Percentiles rank a stretch among this genome's conserved stretches.
Conservation (phyloP, 495 filamentous ascomycete genomes). For the Lasiosphaeris hirsuta region DNA sequence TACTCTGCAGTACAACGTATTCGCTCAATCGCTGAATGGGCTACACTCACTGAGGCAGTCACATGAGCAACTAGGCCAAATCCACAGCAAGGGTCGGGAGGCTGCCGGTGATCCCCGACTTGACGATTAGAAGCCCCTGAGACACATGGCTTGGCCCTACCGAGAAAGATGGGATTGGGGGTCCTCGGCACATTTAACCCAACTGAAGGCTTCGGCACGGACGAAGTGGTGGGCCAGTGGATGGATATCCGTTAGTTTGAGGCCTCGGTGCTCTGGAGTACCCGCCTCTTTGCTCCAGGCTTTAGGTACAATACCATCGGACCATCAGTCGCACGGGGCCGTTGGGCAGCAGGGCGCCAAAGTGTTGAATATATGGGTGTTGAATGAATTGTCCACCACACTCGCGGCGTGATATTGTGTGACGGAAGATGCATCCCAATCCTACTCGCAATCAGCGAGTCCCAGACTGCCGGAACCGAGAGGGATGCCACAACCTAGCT, state of each 20-base stretch:
- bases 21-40: too few species aligned
- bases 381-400: too few species aligned
- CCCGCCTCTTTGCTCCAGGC: too few species aligned
- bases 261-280: too few species aligned
- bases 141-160: not conserved
- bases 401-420: not conserved
- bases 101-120: not conserved
- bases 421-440: conserved; percentile 2
- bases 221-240: too few species aligned
- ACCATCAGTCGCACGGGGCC: too few species aligned
- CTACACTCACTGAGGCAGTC: not conserved
- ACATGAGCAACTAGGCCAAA: not conserved
- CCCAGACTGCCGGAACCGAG: conserved; percentile 13
- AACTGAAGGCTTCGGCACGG: too few species aligned
- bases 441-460: conserved; percentile 3
- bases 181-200: not conserved
- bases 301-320: too few species aligned
- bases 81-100: not conserved
- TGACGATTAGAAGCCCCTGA: not conserved
- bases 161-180: not conserved
- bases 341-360: too few species aligned
- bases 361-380: not conserved
- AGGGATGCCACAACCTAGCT: conserved; percentile 2
- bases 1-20: too few species aligned
- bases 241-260: too few species aligned